Conservation (phyloP, 1,139 yeast species). For the Candida tetrigidarum region DNA sequence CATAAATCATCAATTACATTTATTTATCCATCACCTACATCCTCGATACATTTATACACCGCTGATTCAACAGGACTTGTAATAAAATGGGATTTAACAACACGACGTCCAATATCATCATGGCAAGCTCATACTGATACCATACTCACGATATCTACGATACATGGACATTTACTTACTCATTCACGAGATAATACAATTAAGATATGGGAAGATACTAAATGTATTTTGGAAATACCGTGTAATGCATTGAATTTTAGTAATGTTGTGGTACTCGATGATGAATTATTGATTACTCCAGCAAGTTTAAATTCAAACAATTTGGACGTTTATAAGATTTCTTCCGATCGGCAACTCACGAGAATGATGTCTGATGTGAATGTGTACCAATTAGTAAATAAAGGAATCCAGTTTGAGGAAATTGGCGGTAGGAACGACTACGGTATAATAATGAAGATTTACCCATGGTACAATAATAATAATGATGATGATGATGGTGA, state of each 20-base stretch:
- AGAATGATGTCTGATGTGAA: conserved; percentile 33
- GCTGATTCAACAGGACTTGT: conserved; percentile 39
- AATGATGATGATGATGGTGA: too few relatives aligned
- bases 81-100: conserved; percentile 54
- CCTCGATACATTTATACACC: neutral
- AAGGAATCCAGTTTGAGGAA: conserved; percentile 18
- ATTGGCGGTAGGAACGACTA: conserved; percentile 34
- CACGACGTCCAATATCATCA: conserved; percentile 43
- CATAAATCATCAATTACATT: conserved; percentile 14
- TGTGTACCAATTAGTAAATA: conserved; percentile 22
- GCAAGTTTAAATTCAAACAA: conserved; percentile 55
- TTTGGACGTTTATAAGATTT: conserved; percentile 53
- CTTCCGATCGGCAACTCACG: conserved; percentile 20
- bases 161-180: conserved; percentile 41
- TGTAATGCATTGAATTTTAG: conserved; percentile 61
- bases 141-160: conserved; percentile 46
- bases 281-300: conserved; percentile 47
- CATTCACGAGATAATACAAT: conserved; percentile 60
- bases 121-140: conserved; percentile 56
- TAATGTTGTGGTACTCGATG: conserved; percentile 42
- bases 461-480: conserved; percentile 36
- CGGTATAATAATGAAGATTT: conserved; percentile 60
- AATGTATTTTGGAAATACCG: conserved; percentile 30
- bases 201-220: conserved; percentile 48
- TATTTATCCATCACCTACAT: conserved; percentile 1